Base-by-base conservation (phyloP, 2,329 filamentous ascomycete species). In the Phialophora macrospora region DNA sequence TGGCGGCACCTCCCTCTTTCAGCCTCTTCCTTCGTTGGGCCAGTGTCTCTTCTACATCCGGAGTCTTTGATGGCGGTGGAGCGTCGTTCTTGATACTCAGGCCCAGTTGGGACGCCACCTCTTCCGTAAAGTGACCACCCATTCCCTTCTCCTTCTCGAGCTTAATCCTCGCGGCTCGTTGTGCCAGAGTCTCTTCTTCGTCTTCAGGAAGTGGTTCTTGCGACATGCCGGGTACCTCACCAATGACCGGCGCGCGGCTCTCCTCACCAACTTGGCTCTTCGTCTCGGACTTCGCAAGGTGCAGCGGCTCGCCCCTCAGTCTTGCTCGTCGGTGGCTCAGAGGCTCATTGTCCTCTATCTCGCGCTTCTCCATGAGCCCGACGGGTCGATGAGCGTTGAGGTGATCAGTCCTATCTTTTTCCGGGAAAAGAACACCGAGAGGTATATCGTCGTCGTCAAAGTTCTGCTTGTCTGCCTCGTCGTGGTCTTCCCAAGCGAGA, bases 301-400 rank as follows among this genome's bases (percentile, higher is more conserved):
- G 65, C 6, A 79, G 75, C 0, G 79, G 77, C 51, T 85, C 82
- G 44, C 91, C 91, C 51, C 89, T 85, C 6, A 97, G 82, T 63
- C 93, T 85, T 48, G 89, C 90, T 55, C 91, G 87, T 2, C 93
- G 88, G 46, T 84, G 84, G 72, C 90, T 93, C 22, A 97, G 81
- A 0, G 95, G 93, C 75, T 98, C 95, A 62, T 93, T 95, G 73
- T 99, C 95, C 75, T 99, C 95, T 70, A 95, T 80, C 65, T 96
- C 90, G 55, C 92, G 88, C 72, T 87, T 88, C 74, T 96, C 80
- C 73, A 83, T 78, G 8, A 83, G 73, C n/a, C 81, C 81, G 30
- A 81, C 61, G 1, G 81, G 80, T 32, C 78, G 74, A 58, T 73
- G 57, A 34, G 66, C 58, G 32, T 70, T 73, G 22, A 67, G 67